A percentile compares a stretch with the other conserved stretches of the same genome.
Conservation (phyloP, 2,329 filamentous ascomycete genomes). For the Penicillium olsonii region DNA sequence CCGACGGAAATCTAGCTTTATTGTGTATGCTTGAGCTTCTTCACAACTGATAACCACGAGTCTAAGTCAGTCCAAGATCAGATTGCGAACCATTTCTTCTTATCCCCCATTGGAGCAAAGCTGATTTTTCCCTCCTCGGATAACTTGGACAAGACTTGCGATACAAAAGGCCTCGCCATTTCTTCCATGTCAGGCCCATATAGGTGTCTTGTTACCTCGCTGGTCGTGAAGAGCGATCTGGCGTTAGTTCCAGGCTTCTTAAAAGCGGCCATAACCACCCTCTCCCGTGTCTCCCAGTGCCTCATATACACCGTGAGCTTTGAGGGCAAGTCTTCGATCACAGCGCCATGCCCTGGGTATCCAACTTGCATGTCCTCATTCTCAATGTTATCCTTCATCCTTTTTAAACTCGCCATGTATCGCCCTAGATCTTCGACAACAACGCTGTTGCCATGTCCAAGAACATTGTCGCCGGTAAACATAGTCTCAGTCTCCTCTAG, state of each 20-base stretch:
- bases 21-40: not conserved
- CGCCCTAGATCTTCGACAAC: conserved; percentile 2
- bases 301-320: conserved; percentile 1
- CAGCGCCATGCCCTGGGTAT: conserved; percentile 8
- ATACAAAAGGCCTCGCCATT: conserved; percentile 1
- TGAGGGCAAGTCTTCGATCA: conserved; percentile 5
- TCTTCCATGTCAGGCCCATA: not conserved
- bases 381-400: not conserved
- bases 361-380: not conserved
- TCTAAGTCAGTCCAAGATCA: not conserved
- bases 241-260: not conserved
- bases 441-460: conserved; percentile 9
- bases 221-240: not conserved
- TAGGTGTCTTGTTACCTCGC: not conserved
- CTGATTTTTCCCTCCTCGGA: conserved; percentile 3
- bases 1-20: too few relatives aligned
- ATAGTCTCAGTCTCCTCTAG: conserved; percentile 2
- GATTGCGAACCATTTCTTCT: conserved; percentile 5
- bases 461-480: conserved; percentile 11
- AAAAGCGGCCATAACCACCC: conserved; percentile 1
- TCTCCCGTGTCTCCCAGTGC: conserved; percentile 7
- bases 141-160: conserved; percentile 5
- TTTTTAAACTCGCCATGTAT: conserved; percentile 7
- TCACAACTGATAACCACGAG: not conserved
- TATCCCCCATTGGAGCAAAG: not conserved